These are phyloP conservation scores for Kwoniella shivajii DNA, from an alignment of 1,284 basidiomycete genomes.

Conservation along the genomic window DNA sequence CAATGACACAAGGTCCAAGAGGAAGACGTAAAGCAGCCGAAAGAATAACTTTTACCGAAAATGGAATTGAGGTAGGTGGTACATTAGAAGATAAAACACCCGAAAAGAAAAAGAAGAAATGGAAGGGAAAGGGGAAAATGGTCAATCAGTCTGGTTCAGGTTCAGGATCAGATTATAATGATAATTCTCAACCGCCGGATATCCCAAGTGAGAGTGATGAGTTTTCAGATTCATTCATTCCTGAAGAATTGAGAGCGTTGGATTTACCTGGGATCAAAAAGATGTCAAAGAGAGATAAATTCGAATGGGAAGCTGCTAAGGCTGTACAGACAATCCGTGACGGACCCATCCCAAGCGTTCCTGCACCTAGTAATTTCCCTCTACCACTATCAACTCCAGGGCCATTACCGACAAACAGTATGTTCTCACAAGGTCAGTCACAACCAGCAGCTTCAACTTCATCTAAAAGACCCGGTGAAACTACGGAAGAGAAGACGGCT, in stretches of 20 bases:
- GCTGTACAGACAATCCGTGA: not conserved
- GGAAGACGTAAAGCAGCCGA: slow-evolving; percentile 4
- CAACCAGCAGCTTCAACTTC: too few species aligned
- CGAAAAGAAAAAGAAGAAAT: slow-evolving; percentile 17
- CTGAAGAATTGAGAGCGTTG: slow-evolving; percentile 9
- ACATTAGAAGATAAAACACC: not conserved
- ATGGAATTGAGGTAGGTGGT: not conserved
- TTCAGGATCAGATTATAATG: slow-evolving; percentile 9
- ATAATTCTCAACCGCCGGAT: slow-evolving; percentile 11
- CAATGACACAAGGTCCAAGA: slow-evolving; percentile 16
- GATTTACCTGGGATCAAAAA: not conserved
- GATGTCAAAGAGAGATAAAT: not conserved
- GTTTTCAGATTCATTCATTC: slow-evolving; percentile 9
- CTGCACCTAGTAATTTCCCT: too few species aligned
- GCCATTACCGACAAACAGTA: too few species aligned
- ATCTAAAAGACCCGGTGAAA: too few species aligned
- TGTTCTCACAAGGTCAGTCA: too few species aligned
- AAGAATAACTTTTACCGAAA: not conserved
- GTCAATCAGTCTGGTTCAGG: not conserved
- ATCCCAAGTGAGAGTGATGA: slow-evolving; percentile 2
- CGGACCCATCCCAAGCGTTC: too few species aligned
- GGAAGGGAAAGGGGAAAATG: slow-evolving; percentile 15
- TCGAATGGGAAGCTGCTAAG: not conserved
- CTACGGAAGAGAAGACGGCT: too few species aligned
- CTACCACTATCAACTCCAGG: too few species aligned